A percentile compares a stretch with the other conserved stretches of the same genome.
Evolutionary conservation across 805 yeast genomes (phyloP).

Genomic region (Candida nonsorbophila): DNA sequence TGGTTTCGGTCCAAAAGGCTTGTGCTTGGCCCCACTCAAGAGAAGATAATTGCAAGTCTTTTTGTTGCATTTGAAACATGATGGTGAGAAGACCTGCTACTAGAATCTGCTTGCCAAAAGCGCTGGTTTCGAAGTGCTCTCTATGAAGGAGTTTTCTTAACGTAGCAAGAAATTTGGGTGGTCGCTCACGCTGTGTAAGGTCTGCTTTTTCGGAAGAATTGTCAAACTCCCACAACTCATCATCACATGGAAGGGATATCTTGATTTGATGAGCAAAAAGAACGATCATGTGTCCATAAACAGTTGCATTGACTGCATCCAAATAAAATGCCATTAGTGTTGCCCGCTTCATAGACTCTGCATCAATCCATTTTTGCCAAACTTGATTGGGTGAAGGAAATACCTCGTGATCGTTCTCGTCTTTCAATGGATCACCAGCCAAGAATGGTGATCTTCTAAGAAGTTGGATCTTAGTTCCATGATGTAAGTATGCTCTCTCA

Average conservation of each 20-base stretch:
- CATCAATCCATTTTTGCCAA: slow-evolving; percentile 33
- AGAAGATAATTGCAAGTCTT: slow-evolving; percentile 18
- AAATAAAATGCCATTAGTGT: slow-evolving; percentile 29
- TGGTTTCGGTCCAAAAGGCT: slow-evolving; percentile 21
- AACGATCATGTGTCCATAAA: slow-evolving; percentile 23
- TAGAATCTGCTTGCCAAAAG: slow-evolving; percentile 18
- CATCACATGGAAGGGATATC: slow-evolving; percentile 23
- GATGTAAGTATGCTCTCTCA: slow-evolving; percentile 79
- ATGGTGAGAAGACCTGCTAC: slow-evolving; percentile 17
- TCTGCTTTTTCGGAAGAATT: slow-evolving; percentile 10
- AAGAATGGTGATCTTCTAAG: slow-evolving; percentile 21
- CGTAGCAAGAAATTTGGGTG: slow-evolving; percentile 20
- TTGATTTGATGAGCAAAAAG: slow-evolving; percentile 24
- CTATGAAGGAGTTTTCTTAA: slow-evolving; percentile 16
- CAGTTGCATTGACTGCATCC: slow-evolving; percentile 30
- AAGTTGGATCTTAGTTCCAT: slow-evolving; percentile 53
- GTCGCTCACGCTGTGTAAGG: slow-evolving; percentile 7
- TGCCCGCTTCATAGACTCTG: slow-evolving; percentile 28
- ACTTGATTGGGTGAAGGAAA: slow-evolving; percentile 12
- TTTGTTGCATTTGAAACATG: slow-evolving; percentile 22
- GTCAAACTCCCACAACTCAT: slow-evolving; percentile 21
- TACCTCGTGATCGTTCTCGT: slow-evolving; percentile 17
- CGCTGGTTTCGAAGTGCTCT: slow-evolving; percentile 13
- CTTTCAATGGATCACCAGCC: slow-evolving; percentile 36
- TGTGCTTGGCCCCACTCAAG: slow-evolving; percentile 18